Evolutionary conservation across 2,329 filamentous ascomycete species (phyloP).

Genomic region (Alternaria hordeiaustralica): DNA sequence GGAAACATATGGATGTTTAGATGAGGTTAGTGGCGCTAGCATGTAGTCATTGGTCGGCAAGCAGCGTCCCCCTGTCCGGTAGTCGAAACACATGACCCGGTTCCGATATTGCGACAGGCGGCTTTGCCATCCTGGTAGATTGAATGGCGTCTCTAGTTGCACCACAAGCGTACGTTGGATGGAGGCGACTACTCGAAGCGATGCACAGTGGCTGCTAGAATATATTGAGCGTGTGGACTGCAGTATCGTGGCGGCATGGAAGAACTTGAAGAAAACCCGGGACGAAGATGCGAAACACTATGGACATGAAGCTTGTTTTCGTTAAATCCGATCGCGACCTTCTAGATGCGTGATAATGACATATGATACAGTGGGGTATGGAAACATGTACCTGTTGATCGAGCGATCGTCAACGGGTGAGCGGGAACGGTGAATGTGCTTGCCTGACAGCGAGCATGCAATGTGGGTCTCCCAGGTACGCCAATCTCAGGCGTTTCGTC

Average conservation of each 20-base stretch:
- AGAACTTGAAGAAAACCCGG: not conserved
- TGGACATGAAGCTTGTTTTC: conserved; percentile 13
- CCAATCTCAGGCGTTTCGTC: conserved; percentile 10
- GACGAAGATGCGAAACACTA: not conserved
- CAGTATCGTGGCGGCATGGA: not conserved
- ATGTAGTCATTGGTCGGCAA: conserved; percentile 10
- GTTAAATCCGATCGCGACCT: conserved; percentile 8
- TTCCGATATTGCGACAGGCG: conserved; percentile 13
- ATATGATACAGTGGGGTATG: conserved; percentile 34
- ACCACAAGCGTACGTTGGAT: not conserved
- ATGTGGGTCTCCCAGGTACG: not conserved
- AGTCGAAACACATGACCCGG: conserved; percentile 26
- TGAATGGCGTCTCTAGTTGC: not conserved
- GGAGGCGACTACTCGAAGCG: not conserved
- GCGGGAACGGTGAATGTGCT: not conserved
- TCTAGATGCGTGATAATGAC: conserved; percentile 34
- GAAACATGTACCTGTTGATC: conserved; percentile 21
- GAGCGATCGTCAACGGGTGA: not conserved
- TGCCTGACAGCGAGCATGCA: not conserved
- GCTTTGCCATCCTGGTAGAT: conserved; percentile 7
- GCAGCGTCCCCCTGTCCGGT: conserved; percentile 3
- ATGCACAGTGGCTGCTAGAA: not conserved
- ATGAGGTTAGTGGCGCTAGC: conserved; percentile 13
- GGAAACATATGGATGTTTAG: conserved; percentile 18
- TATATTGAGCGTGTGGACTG: not conserved